phyloP scores from a whole-genome alignment of 768 basidiomycete genomes.

The Leccinum imitatum region DNA sequence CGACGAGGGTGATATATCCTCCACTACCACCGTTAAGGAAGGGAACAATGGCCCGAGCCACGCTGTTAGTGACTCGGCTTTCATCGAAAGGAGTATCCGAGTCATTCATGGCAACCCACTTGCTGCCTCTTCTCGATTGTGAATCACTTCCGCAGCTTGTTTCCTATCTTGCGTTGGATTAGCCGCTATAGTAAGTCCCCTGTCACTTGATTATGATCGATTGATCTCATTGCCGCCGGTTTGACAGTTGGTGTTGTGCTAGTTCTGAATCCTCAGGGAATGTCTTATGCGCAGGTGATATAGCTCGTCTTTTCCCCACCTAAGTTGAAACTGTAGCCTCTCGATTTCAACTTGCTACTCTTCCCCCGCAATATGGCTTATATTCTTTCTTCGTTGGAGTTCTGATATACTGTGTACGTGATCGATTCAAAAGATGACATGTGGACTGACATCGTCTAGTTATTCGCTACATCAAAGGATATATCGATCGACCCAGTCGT shows the following conservation, averaged over 20 bases:
- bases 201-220: neutral
- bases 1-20: neutral
- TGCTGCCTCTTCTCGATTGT: neutral
- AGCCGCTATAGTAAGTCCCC: neutral
- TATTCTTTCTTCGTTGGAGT: neutral
- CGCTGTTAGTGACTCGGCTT: neutral
- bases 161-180: neutral
- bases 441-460: neutral
- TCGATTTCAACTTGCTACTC: neutral
- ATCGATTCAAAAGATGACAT: neutral
- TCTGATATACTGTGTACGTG: neutral
- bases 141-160: neutral
- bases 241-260: neutral
- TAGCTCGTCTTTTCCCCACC: neutral
- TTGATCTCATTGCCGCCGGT: neutral
- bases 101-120: neutral
- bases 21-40: neutral
- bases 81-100: neutral
- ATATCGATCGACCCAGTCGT: neutral
- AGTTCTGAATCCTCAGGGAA: neutral
- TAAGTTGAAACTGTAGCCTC: neutral
- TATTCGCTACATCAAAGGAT: neutral
- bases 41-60: neutral
- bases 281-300: neutral
- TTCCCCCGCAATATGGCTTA: neutral